Evolutionary conservation across 208 protist species (phyloP).

Genomic region (Wallacemonas sp.): DNA sequence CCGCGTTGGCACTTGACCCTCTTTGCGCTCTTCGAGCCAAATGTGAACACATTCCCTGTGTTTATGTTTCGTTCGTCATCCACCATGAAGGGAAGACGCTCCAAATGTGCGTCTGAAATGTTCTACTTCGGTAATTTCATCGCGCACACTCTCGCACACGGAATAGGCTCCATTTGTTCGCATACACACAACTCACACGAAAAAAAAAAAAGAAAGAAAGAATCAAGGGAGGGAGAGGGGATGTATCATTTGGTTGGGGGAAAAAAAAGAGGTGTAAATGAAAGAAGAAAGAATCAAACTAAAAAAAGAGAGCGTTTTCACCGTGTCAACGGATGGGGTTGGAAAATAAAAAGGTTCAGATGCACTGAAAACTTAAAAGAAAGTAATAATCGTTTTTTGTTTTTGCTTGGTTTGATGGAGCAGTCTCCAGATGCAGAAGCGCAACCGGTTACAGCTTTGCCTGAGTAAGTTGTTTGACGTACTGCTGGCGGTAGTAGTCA

Average conservation of each 20-base stretch:
- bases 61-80: too few species aligned
- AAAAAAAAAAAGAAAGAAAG: constrained; percentile 16
- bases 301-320: constrained; percentile 18
- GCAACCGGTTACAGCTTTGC: constrained; percentile 6
- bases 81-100: too few species aligned
- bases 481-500: constrained; percentile 21
- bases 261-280: constrained; percentile 4
- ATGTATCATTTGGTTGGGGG: too few species aligned
- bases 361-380: constrained; percentile 9
- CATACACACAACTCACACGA: too few species aligned
- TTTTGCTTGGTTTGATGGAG: not conserved
- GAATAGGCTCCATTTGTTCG: too few species aligned
- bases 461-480: constrained; percentile 17
- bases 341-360: constrained; percentile 5
- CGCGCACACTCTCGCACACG: too few species aligned
- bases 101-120: too few species aligned
- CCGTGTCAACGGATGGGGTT: not conserved
- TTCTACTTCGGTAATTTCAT: too few species aligned
- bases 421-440: constrained; percentile 3
- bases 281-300: constrained; percentile 1
- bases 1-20: too few species aligned
- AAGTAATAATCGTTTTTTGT: constrained; percentile 6
- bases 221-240: not conserved
- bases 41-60: too few species aligned
- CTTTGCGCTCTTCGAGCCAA: too few species aligned